These are phyloP conservation scores for Gnomoniopsis sp. DNA, from an alignment of 2,329 filamentous ascomycete genomes.

Conservation along the genomic window DNA sequence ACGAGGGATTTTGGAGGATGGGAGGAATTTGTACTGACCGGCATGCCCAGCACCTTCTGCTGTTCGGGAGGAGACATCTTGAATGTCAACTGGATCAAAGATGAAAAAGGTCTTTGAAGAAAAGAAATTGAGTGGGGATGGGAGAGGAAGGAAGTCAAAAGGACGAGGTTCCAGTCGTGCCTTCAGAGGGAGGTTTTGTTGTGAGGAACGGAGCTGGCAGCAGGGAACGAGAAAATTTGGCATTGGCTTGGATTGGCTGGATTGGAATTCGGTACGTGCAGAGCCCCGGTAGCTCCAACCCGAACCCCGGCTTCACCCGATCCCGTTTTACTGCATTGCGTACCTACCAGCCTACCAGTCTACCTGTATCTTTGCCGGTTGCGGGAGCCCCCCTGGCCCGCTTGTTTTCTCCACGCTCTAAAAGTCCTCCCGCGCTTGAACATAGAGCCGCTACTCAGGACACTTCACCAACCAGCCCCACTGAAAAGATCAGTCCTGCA, in stretches of 20 bases:
- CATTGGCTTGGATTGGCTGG: too few relatives aligned
- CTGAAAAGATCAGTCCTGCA: not conserved
- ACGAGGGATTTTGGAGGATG: not conserved
- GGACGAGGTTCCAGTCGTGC: slow-evolving; percentile 20
- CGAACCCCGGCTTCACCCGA: too few relatives aligned
- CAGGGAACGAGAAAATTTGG: slow-evolving; percentile 39
- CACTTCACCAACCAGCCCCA: not conserved
- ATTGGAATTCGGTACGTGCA: too few relatives aligned
- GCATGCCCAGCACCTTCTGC: slow-evolving; percentile 63
- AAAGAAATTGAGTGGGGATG: slow-evolving; percentile 61
- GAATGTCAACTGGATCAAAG: slow-evolving; percentile 36
- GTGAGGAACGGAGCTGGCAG: not conserved
- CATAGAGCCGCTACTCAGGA: too few relatives aligned
- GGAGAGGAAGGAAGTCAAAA: slow-evolving; percentile 40
- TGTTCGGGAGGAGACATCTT: slow-evolving; percentile 55
- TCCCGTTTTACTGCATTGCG: too few relatives aligned
- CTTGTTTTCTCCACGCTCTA: too few relatives aligned
- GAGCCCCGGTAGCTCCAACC: too few relatives aligned
- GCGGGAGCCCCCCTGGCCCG: too few relatives aligned
- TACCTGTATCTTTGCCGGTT: too few relatives aligned
- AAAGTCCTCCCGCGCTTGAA: too few relatives aligned
- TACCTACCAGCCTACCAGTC: too few relatives aligned
- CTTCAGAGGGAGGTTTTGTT: slow-evolving; percentile 17
- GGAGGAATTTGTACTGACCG: slow-evolving; percentile 46
- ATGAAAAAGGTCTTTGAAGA: slow-evolving; percentile 33